Base-by-base conservation (phyloP, 495 filamentous ascomycete species). In the Bacidia gigantensis region DNA sequence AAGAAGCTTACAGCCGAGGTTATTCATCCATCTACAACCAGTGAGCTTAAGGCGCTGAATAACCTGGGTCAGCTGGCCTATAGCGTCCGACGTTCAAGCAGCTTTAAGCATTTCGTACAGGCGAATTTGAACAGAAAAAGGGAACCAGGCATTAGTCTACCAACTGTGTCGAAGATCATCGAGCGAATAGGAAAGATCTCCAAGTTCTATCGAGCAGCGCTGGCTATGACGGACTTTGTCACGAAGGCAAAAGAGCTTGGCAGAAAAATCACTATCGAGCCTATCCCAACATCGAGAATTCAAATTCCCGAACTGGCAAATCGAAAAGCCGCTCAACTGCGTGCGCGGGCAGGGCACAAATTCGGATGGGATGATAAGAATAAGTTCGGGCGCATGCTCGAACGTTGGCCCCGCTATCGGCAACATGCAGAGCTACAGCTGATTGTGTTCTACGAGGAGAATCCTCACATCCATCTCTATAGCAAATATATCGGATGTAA, bases 141-240 rank as follows among this genome's bases (percentile, higher is more conserved):
- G 35, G 21, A 51, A 12, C 49, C 49, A 40, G 49, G 49, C 39
- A 11, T 40, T 22, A 24, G 29, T 40, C 29, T 43, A 1, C 49
- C 40, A 45, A 41, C 26, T 17, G 21, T 53, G 42, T 29, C 38
- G 41, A 44, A 53, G n/a, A 47, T 53, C 26, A 41, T 53, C 32
- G 51, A 53, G 20, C 40, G 51, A 1, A 7, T 53, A 44, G 51
- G 51, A 53, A 44, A 53, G 51, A 48, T 53, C 39, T 53, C 51
- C 23, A 53, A 47, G 18, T 53, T 53, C 25, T 53, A 53, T 44
- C 51, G 51, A 20, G 44, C 41, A 44, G 51, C 51, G 2, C 32
- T 53, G n/a, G 42, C 51, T 41, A 32, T 53, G 49, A 43, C 35
- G 49, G 35, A 35, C 29, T 51, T 51, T 32, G 29, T 51, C 2